Conservation (phyloP, 2,329 filamentous ascomycete species). For the Lasiodiplodia sp. region DNA sequence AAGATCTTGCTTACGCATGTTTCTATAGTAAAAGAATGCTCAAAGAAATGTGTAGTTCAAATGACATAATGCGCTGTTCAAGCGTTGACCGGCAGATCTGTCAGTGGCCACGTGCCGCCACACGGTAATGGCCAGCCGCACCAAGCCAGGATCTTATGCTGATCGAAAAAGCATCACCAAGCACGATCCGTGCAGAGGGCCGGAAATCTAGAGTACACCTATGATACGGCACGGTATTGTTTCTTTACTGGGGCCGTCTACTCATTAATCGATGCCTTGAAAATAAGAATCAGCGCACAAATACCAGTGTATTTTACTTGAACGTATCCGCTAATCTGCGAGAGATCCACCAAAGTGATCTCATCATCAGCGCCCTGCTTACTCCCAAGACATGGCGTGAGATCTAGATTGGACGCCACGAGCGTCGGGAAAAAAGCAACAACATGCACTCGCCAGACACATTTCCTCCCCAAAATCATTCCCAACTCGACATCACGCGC, state of each 20-base stretch:
- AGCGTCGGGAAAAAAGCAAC: background rate
- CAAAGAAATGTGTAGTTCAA: background rate
- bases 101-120: background rate
- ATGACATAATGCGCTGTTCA: background rate
- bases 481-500: background rate
- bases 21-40: background rate
- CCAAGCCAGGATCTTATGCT: background rate
- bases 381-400: constrained; percentile 6
- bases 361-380: background rate
- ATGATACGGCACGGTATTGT: background rate
- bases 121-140: background rate
- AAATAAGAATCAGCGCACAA: background rate
- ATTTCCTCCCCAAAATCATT: background rate
- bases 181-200: background rate
- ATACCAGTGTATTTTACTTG: background rate
- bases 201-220: background rate
- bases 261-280: background rate
- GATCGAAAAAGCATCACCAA: background rate
- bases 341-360: background rate
- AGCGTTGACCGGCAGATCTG: background rate
- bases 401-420: constrained; percentile 4
- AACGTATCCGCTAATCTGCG: background rate
- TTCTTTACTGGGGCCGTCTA: background rate
- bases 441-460: background rate
- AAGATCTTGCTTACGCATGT: background rate